Evolutionary conservation across 495 filamentous ascomycete species (phyloP), one percentile per base, ranked within the genome.

Genomic region (Diplogelasinospora grovesii): DNA sequence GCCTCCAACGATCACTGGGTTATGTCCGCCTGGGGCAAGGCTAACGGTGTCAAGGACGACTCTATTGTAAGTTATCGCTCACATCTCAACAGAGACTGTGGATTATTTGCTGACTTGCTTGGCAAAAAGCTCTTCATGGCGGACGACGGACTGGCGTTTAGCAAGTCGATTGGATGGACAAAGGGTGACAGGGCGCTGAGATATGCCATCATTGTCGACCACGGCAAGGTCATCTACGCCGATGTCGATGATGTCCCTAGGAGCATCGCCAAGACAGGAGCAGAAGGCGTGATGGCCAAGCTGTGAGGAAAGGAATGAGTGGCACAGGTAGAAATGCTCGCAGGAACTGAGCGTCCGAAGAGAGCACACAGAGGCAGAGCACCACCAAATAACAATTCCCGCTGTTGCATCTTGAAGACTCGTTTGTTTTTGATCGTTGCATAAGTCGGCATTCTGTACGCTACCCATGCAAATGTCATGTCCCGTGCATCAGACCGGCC

Each of bases 11-110:
- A 95, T 73, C 74, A 80, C 37, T 94, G 75, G 62, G 89, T 97
- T 54, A 94, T 94, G 86, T 79, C 78, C 56, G 90, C 90, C 38
- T 97, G 90, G 90, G 83, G 81, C 60, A 95, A 95, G 77, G 90
- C 89, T 50, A 94, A 95, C 69, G 74, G 73, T 23, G 74, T 93
- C 54, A 84, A 79, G 58, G 77, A 77, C 33, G 81, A 93, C 39
- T 77, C 81, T 46, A 86, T 93, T 53, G 85, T 90, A 65, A 46
- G 81, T 71, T 43, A 14, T 38, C 22, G 35, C 15, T 15, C 21
- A 34, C 22, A 16, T 5, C 18, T 29, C 16, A 10, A 20, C 3
- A n/a, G 0, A n/a, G 19, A 4, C 6, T 21, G 15, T 30, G 25
- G 26, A n/a, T 18, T n/a, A 40, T 10, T 28, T 40, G 16, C 27